phyloP scores from a whole-genome alignment of 2,329 filamentous ascomycete species.

The Neofusicoccum sp. region DNA sequence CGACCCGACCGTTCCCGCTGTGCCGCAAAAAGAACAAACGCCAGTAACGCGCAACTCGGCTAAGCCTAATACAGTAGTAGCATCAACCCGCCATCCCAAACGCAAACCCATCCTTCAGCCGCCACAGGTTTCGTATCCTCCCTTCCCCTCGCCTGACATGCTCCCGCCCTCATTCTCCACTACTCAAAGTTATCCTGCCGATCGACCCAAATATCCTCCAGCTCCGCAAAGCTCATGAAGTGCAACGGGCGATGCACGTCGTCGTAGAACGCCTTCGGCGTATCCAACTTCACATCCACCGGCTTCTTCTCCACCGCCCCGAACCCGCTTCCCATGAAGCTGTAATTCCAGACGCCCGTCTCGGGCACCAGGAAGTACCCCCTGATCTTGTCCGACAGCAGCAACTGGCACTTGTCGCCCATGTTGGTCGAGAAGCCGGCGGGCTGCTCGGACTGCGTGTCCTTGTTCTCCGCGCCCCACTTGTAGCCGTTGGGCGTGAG shows the following conservation, averaged over 20 bases:
- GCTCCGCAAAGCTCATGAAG: slow-evolving; percentile 95
- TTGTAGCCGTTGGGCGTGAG: slow-evolving; percentile 91
- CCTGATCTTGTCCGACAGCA: slow-evolving; percentile 89
- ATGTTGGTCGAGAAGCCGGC: slow-evolving; percentile 90
- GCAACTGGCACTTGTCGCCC: slow-evolving; percentile 92
- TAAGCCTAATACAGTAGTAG: not conserved
- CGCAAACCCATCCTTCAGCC: not conserved
- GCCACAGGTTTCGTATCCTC: no score
- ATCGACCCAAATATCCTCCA: slow-evolving; percentile 97
- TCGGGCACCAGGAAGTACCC: slow-evolving; percentile 97
- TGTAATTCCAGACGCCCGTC: slow-evolving; percentile 92
- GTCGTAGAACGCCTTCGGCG: slow-evolving; percentile 84
- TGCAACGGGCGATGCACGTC: slow-evolving; percentile 90
- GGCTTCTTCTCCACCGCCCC: slow-evolving; percentile 86
- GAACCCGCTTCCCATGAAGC: slow-evolving; percentile 93
- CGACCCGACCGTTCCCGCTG: no score
- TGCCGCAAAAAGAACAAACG: not conserved
- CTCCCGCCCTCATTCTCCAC: no score
- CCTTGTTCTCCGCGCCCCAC: slow-evolving; percentile 96
- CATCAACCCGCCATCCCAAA: not conserved
- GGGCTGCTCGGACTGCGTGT: slow-evolving; percentile 88
- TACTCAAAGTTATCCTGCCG: slow-evolving; percentile 89
- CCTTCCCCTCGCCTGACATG: no score
- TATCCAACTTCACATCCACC: slow-evolving; percentile 91
- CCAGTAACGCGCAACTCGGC: not conserved